These are phyloP conservation scores for Saussurea involucrata DNA, from an alignment of 129 eudicot genomes.

Conservation along the genomic window DNA sequence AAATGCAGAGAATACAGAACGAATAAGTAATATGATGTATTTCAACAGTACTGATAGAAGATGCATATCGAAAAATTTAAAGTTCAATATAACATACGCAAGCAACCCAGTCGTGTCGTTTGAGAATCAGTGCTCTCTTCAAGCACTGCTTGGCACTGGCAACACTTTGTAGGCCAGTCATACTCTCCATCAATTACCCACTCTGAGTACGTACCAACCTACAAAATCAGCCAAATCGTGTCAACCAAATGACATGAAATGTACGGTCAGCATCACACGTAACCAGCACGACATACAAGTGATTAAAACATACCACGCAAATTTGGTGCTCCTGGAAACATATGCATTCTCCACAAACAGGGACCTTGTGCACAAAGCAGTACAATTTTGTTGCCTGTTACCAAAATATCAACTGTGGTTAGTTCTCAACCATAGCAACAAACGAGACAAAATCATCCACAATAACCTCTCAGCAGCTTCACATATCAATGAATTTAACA, in stretches of 20 bases:
- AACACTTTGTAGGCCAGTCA: constrained; percentile 84
- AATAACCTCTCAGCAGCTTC: neutral
- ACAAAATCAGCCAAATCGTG: constrained; percentile 6
- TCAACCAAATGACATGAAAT: neutral
- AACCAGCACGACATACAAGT: neutral
- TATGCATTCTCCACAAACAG: constrained; percentile 92
- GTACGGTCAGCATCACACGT: neutral
- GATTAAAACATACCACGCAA: constrained; percentile 57
- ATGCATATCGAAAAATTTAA: neutral
- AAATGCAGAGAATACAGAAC: neutral
- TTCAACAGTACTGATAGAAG: neutral
- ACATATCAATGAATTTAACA: neutral
- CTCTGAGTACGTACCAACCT: constrained; percentile 84
- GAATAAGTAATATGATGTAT: neutral
- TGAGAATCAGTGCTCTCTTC: constrained; percentile 53
- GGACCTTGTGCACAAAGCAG: constrained; percentile 89
- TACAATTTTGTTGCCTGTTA: constrained; percentile 80
- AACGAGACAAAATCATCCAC: neutral
- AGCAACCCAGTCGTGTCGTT: constrained; percentile 79
- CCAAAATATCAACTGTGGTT: neutral
- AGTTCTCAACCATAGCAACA: constrained; percentile 4
- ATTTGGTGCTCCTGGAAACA: constrained; percentile 80
- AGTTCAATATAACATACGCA: constrained; percentile 56
- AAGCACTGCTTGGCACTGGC: constrained; percentile 53
- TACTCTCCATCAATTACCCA: constrained; percentile 94